A percentile compares a stretch with the other conserved stretches of the same genome.
Evolutionary conservation across 768 basidiomycete genomes (phyloP).

Genomic region (Sistotremastrum suecicum): DNA sequence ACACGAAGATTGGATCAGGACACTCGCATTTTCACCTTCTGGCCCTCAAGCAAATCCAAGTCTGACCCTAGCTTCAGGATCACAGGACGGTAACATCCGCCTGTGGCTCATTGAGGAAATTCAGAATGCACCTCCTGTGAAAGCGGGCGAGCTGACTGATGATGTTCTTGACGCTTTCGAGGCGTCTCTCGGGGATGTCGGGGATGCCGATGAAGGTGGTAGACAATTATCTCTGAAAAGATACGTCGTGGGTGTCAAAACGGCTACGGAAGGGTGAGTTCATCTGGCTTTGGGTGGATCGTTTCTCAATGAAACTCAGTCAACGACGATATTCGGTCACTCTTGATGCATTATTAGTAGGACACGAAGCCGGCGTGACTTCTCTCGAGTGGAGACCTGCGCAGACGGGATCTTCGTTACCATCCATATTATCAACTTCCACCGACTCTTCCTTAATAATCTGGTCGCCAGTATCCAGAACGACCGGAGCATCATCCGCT

Average conservation of each 20-base stretch:
- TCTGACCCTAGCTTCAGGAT: slow-evolving; percentile 79
- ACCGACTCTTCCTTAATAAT: slow-evolving; percentile 92
- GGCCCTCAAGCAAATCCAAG: slow-evolving; percentile 21
- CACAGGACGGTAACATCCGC: slow-evolving; percentile 88
- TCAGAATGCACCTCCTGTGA: slow-evolving; percentile 9
- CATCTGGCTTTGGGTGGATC: slow-evolving; percentile 13
- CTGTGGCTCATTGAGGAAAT: slow-evolving; percentile 73
- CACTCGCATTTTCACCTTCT: slow-evolving; percentile 49
- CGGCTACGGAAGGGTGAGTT: slow-evolving; percentile 24
- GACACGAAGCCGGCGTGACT: slow-evolving; percentile 92
- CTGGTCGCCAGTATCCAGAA: slow-evolving; percentile 50
- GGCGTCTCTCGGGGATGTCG: slow-evolving; percentile 55
- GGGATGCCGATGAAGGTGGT: slow-evolving; percentile 65
- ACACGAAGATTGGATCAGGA: slow-evolving; percentile 93
- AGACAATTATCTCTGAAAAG: slow-evolving; percentile 81
- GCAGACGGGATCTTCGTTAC: slow-evolving; percentile 11
- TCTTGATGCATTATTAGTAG: slow-evolving; percentile 87
- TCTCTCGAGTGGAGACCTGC: slow-evolving; percentile 70
- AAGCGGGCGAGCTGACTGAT: slow-evolving; percentile 31
- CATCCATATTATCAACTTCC: slow-evolving; percentile 78
- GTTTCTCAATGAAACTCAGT: slow-evolving; percentile 15
- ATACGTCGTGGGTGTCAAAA: slow-evolving; percentile 59
- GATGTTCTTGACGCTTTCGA: slow-evolving; percentile 85
- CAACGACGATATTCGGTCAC: slow-evolving; percentile 56
- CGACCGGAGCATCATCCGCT: slow-evolving; percentile 24